These are phyloP conservation scores for Saccharomyces hybrid DNA, from an alignment of 1,139 yeast genomes.

Conservation along the genomic window DNA sequence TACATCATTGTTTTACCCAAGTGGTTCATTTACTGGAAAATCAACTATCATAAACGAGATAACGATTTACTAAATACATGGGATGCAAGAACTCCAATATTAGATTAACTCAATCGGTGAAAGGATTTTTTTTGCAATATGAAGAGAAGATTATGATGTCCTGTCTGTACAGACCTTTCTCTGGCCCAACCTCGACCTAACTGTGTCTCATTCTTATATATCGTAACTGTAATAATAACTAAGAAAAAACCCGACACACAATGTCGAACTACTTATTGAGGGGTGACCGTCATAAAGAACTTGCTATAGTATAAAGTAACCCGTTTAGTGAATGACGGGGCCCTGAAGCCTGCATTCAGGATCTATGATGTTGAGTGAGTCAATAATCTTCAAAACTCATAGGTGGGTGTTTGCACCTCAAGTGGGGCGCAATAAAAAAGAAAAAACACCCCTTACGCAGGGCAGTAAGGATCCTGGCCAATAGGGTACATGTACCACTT, in stretches of 20 bases:
- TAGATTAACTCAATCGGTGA: conserved; percentile 11
- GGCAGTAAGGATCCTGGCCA: neutral
- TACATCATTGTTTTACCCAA: conserved; percentile 23
- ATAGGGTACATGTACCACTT: neutral
- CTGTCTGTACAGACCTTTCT: neutral
- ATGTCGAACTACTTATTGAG: too few relatives aligned
- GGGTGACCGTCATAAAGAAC: too few relatives aligned
- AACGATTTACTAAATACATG: conserved; percentile 23
- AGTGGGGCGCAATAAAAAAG: neutral
- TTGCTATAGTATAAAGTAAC: too few relatives aligned
- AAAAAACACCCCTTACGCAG: neutral
- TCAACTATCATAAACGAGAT: conserved; percentile 24
- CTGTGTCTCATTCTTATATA: neutral
- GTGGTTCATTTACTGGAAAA: conserved; percentile 29
- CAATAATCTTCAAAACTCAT: neutral
- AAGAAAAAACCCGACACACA: neutral
- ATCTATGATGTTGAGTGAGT: neutral
- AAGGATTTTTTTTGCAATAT: too few relatives aligned
- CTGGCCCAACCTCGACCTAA: neutral
- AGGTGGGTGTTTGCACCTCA: neutral
- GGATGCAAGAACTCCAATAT: conserved; percentile 29
- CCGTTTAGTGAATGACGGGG: too few relatives aligned
- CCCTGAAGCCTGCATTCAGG: too few relatives aligned
- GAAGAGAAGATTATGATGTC: neutral
- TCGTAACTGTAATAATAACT: neutral